Evolutionary conservation across 2,329 filamentous ascomycete species (phyloP), one percentile per base, ranked within the genome.

Genomic region (Zasmidium cellare): DNA sequence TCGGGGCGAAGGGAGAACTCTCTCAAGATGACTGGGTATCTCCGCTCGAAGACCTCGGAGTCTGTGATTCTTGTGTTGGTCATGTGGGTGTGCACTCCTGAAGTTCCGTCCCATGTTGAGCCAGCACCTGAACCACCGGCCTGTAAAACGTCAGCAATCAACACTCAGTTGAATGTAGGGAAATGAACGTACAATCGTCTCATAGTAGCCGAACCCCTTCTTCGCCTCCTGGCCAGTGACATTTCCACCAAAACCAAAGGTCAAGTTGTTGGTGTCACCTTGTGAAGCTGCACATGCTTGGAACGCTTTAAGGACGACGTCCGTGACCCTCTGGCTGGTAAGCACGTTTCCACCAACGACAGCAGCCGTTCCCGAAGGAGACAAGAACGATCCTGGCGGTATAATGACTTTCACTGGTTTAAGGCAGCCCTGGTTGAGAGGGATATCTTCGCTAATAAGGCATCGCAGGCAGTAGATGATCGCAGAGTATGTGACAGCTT

Each of bases 41-140:
- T 78, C 24, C 87, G 80, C 76, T 93, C 90, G 63, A 93, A 89
- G 6, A 92, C 83, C 71, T 94, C 90, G 0, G 87, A 81, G 69
- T 93, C 90, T 0, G 90, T 92, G 69, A 92, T 93, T 14, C 89
- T 83, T 2, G 90, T 93, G 72, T 94, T 94, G 6, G 90, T 93
- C 88, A 92, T 92, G 75, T 93, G 89, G 1, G 85, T 88, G 71
- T 93, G 89, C n/a, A 92, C 88, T 16, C 88, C 89, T 53, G 80
- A 85, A 11, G 88, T 87, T 38, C 90, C 90, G 59, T 88, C 79
- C 89, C 89, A 92, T 14, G 80, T 79, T 0, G 86, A 82, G 0
- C 89, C 89, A 0, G 90, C 90, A 24, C 90, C 90, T 41, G 82
- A 85, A 0, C 90, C 90, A 41, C 90, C 90, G 0, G 88, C 87